Evolutionary conservation across 2,329 filamentous ascomycete genomes (phyloP), one percentile per base, ranked within the genome.

Genomic region (Hypoxylon sp.): DNA sequence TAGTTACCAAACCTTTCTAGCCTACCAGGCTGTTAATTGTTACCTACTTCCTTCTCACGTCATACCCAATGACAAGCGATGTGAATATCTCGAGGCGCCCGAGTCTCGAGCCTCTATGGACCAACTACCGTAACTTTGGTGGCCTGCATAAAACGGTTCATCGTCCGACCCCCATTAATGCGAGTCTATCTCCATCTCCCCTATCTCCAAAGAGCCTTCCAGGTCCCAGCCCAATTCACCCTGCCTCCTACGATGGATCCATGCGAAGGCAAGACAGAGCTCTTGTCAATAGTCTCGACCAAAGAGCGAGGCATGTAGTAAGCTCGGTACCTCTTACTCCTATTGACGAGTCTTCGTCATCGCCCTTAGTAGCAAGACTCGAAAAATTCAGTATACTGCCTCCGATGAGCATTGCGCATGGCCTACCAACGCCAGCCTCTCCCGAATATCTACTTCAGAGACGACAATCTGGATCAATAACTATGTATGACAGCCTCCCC

Each of bases 241-340:
- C 74, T 0, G 73, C 76, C 9, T 73, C 75, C 6, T 76, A 79
- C 51, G 80, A 82, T 69, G 73, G 71, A 1, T 66, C 73, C 6
- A 80, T 81, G 76, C 78, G 78, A 51, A 75, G 75, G 52, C 80
- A 81, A 52, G 79, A 81, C 61, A 76, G 77, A 44, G 76, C 77
- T 5, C 70, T 81, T 65, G 71, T 81, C 10, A 78, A 80, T 37
- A 78, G 77, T 29, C 70, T 81, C 4, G 77, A 80, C 33, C 74
- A 74, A 53, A 74, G 72, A 55, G 67, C 68, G 8, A 74, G 73
- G 4, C 71, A 67, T 29, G 58, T 67, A 10, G 47, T 69, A 11
- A 76, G 53, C 54, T 63, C 70, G 58, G 74, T 42, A 42, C 66
- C 63, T 5, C 71, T 78, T 1, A 72, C 74, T 6, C 74, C 80